These are phyloP conservation scores for Candida multigemmis DNA, from an alignment of 805 yeast species.

Conservation along the genomic window DNA sequence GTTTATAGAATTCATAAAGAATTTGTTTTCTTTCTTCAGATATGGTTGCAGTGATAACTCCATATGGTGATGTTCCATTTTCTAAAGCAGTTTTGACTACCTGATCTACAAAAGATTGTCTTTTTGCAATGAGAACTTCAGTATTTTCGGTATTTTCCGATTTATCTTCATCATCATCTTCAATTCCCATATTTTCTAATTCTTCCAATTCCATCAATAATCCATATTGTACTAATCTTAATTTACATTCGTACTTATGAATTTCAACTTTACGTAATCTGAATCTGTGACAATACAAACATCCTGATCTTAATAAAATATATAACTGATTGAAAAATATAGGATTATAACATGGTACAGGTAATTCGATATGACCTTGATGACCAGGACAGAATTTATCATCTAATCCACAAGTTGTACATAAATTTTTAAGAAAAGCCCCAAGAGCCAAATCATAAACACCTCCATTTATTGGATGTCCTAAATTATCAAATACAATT, in stretches of 20 bases:
- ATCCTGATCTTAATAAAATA: slow-evolving; percentile 71
- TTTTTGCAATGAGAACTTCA: slow-evolving; percentile 45
- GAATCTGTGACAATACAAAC: slow-evolving; percentile 88
- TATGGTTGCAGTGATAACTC: slow-evolving; percentile 76
- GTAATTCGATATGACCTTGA: slow-evolving; percentile 95
- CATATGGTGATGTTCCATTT: slow-evolving; percentile 62
- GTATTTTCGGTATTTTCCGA: slow-evolving; percentile 37
- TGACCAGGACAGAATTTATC: slow-evolving; percentile 96
- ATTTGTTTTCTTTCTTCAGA: slow-evolving; percentile 76
- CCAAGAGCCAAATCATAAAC: slow-evolving; percentile 92
- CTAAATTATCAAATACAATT: slow-evolving; percentile 89
- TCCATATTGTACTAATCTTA: slow-evolving; percentile 81
- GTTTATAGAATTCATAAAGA: slow-evolving; percentile 68
- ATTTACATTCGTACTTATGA: slow-evolving; percentile 69
- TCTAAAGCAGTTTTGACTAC: slow-evolving; percentile 65
- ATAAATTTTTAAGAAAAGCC: slow-evolving; percentile 79
- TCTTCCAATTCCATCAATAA: slow-evolving; percentile 69
- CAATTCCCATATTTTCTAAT: slow-evolving; percentile 53
- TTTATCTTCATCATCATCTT: slow-evolving; percentile 24
- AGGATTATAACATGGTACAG: slow-evolving; percentile 93
- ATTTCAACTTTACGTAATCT: slow-evolving; percentile 59
- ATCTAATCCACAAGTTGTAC: slow-evolving; percentile 94
- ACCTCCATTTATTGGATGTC: slow-evolving; percentile 93
- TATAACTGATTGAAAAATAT: slow-evolving; percentile 88
- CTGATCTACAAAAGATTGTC: slow-evolving; percentile 64